Evolutionary conservation across 345 rosid species (phyloP).

Genomic region (Ceriops tagal): DNA sequence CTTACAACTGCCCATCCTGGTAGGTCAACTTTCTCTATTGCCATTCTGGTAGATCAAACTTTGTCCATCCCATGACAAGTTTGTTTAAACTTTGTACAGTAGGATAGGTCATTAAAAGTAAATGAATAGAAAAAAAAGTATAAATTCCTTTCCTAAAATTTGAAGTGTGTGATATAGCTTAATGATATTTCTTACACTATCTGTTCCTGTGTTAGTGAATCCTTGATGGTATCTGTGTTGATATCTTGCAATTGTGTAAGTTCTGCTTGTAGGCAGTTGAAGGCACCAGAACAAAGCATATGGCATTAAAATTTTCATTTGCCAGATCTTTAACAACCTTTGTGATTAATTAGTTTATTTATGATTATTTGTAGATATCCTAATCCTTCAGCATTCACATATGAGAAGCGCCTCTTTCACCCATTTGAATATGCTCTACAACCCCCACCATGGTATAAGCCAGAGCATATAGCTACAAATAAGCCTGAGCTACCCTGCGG

Average conservation of each 20-base stretch:
- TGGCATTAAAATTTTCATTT: not conserved
- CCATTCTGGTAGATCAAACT: too few species aligned
- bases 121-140: too few species aligned
- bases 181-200: not conserved
- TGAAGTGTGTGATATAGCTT: too few species aligned
- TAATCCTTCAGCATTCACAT: conserved; percentile 87
- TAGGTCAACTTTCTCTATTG: too few species aligned
- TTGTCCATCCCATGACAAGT: too few species aligned
- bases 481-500: conserved; percentile 86
- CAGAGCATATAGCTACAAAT: conserved; percentile 65
- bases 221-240: not conserved
- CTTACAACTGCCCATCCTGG: not conserved
- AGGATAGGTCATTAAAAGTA: too few species aligned
- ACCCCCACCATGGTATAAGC: conserved; percentile 83
- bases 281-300: not conserved
- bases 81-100: too few species aligned
- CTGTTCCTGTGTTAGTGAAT: not conserved
- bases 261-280: not conserved
- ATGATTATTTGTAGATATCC: conserved; percentile 62
- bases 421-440: conserved; percentile 97
- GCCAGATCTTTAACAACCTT: not conserved
- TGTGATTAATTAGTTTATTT: too few species aligned
- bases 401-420: conserved; percentile 80
- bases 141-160: too few species aligned
- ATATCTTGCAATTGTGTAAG: not conserved